Evolutionary conservation across 441 rosid species (phyloP), one percentile per base, ranked within the genome.

Genomic region (Populus trichocarpa): DNA sequence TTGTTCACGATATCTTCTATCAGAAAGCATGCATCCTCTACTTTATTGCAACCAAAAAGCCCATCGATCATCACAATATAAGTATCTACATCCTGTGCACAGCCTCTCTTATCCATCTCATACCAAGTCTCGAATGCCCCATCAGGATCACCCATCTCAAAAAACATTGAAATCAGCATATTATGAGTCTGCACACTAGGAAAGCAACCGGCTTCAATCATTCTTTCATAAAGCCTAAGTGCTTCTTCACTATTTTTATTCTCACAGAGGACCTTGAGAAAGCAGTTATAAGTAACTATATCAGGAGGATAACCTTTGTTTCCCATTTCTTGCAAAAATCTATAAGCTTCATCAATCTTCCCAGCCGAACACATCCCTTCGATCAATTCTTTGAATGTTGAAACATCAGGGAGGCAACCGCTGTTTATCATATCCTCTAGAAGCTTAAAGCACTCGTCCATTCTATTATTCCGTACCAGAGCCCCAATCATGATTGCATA

Each of bases 171-270:
- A 74, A 91, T 93, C 74, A 96, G 69, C 97, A 91, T 91, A 80
- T 89, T 92, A 74, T 87, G 94, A 11, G 97, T 92, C 82, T 92
- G 99, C 20, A 92, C 97, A 25, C 98, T 96, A 25, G 99, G 98
- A 78, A 67, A 71, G 82, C 99, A 92, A 53, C 89, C 86, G 6
- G 81, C 79, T 83, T 89, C 90, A 14, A 88, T 75, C 97, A 94
- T 90, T 83, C 79, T 86, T 77, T 78, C 46, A 42, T 91, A 94
- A n/a, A 96, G 92, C 86, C 81, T 85, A 73, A 90, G 82, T 11
- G 98, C 98, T 85, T 94, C 98, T 53, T 87, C 95, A 2, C 87
- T 85, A 74, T 87, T 88, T 79, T 72, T 77, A 66, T 80, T 90
- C 77, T 87, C 93, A 80, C 96, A 96, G 0, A 96, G 88, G 66